Percentiles rank a stretch among this genome's conserved stretches.
Conservation (phyloP, 176 grass and related monocot species). For the Musa itinerans region DNA sequence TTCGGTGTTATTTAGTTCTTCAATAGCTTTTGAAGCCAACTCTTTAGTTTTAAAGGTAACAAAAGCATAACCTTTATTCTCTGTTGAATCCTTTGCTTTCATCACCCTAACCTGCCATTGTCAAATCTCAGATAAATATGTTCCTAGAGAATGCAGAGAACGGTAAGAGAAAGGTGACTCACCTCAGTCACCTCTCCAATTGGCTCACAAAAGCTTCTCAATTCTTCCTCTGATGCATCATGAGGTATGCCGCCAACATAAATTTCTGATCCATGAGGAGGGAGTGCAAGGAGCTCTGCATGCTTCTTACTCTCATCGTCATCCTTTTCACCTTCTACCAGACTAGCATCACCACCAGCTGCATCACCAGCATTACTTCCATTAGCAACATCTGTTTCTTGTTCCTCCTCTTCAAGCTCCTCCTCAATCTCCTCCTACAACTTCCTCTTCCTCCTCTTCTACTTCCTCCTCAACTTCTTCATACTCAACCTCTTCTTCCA, state of each 20-base stretch:
- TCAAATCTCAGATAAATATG: slow-evolving; percentile 4
- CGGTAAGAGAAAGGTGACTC: slow-evolving; percentile 23
- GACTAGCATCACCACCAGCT: slow-evolving; percentile 15
- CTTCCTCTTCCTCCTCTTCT: slow-evolving; percentile 51
- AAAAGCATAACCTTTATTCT: slow-evolving; percentile 68
- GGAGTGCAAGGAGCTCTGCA: slow-evolving; percentile 63
- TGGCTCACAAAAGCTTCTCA: slow-evolving; percentile 59
- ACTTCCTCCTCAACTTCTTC: slow-evolving; percentile 47
- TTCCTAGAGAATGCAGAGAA: slow-evolving; percentile 14
- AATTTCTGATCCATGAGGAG: slow-evolving; percentile 90
- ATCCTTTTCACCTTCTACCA: slow-evolving; percentile 13
- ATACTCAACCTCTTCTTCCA: slow-evolving; percentile 63
- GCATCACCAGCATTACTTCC: slow-evolving; percentile 10
- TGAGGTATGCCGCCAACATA: slow-evolving; percentile 61
- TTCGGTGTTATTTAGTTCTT: slow-evolving; percentile 51
- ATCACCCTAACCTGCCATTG: slow-evolving; percentile 71
- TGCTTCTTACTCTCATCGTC: slow-evolving; percentile 37
- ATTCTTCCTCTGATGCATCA: slow-evolving; percentile 54
- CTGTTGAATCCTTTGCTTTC: slow-evolving; percentile 41
- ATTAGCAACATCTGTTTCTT: slow-evolving; percentile 15
- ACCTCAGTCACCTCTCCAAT: slow-evolving; percentile 86
- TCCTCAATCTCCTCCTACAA: slow-evolving; percentile 31
- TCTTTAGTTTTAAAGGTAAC: slow-evolving; percentile 60
- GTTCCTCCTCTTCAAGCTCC: slow-evolving; percentile 34
- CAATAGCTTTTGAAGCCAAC: slow-evolving; percentile 61